Base-by-base conservation (phyloP, 2,329 filamentous ascomycete genomes). In the Lasiodiplodia gonubiensis region DNA sequence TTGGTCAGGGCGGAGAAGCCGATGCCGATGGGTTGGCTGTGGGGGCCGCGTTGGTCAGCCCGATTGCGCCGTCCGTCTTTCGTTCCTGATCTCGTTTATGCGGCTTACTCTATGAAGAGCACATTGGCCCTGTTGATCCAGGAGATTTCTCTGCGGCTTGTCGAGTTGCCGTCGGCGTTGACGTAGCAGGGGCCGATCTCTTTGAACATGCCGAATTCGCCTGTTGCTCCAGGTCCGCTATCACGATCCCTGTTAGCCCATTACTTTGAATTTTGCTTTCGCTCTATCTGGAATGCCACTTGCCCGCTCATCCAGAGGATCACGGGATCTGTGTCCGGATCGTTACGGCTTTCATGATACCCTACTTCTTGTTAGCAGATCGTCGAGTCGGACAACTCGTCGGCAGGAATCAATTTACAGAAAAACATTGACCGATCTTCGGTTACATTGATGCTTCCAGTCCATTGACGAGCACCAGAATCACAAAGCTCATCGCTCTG, bases 161-260 rank as follows among this genome's bases (percentile, higher is more conserved):
- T 55, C 3, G 18, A 37, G 53, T 55, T 39, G 53, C 30, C 53
- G 53, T 23, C 33, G 30, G 30, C 30, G 53, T 55, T 37, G 10
- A 33, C 27, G 53, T 35, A 35, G 52, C 52, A 37, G 30, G 16
- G 52, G 16, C 52, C 52, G 14, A 54, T 30, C 30, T 54, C 30
- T 33, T 54, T 54, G 49, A 52, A 54, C 52, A 35, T 54, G 30
- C 52, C 49, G 49, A 52, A 54, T 18, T 30, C 30, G 30, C 52
- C 49, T 18, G 49, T 52, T 52, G 49, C 49, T 11, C 49, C 49
- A 14, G 49, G 49, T 3, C 49, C 49, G 49, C 49, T 52, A 25
- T 5, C 42, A n/a, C 14, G 42, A 46, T 16, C 14, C 2, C 11
- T 51, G 48, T 52, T 52, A 23, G 49, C 25, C 4, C 14, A 8